Percentiles rank a stretch among this genome's conserved stretches.
phyloP scores from a whole-genome alignment of 192 early-diverging fungal species.

The Oehlia diaphana region DNA sequence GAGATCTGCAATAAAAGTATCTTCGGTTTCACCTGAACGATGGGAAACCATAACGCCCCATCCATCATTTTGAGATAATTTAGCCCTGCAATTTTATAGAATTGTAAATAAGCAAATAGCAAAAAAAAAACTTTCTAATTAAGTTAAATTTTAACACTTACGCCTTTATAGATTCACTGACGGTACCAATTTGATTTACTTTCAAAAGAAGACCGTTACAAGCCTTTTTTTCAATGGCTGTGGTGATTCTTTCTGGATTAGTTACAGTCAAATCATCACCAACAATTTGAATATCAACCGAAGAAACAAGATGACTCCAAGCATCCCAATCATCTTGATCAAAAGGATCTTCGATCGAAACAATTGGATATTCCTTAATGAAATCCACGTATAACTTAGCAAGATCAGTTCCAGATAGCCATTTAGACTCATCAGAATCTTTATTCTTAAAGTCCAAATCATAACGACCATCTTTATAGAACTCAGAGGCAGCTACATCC shows the following conservation, averaged over 20 bases:
- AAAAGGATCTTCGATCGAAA: conserved; percentile 98
- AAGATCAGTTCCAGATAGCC: conserved; percentile 75
- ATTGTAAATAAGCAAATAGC: conserved; percentile 7
- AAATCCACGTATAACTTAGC: conserved; percentile 83
- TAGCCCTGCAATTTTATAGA: conserved; percentile 36
- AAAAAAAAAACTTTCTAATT: background rate
- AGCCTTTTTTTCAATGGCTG: conserved; percentile 91
- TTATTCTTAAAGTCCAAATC: conserved; percentile 98
- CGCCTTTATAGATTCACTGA: conserved; percentile 87
- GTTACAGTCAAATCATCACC: conserved; percentile 98
- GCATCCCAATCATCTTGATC: conserved; percentile 99
- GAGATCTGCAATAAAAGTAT: conserved; percentile 92
- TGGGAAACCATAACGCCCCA: conserved; percentile 99
- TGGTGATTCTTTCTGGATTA: conserved; percentile 90
- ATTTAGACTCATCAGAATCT: conserved; percentile 73
- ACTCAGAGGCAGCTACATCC: conserved; percentile 98
- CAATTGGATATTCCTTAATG: conserved; percentile 83
- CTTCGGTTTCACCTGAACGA: conserved; percentile 98
- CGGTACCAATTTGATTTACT: conserved; percentile 98
- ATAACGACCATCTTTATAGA: conserved; percentile 96
- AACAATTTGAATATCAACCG: conserved; percentile 81
- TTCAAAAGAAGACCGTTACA: conserved; percentile 95
- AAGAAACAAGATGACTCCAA: conserved; percentile 76
- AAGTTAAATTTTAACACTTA: background rate
- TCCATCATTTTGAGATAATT: conserved; percentile 75